Conservation (phyloP, 2,329 filamentous ascomycete species). For the Akanthomyces dipterigenus region DNA sequence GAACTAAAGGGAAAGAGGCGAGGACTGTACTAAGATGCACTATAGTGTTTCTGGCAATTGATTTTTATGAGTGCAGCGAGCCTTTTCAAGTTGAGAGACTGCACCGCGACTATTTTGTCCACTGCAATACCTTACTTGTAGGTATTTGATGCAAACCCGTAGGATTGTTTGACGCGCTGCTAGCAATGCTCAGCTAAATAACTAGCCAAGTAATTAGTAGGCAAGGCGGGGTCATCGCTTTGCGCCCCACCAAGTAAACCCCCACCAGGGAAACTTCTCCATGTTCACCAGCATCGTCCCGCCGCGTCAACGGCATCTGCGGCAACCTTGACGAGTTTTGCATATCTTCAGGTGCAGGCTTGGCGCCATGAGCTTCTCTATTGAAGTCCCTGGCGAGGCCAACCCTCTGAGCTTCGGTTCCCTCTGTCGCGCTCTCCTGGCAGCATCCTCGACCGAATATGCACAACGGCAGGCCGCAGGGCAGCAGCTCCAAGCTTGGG, state of each 20-base stretch:
- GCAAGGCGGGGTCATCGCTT: neutral
- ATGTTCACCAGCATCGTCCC: slow-evolving; percentile 5
- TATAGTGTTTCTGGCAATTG: too few species aligned
- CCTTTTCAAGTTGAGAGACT: too few species aligned
- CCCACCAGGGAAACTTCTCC: slow-evolving; percentile 10
- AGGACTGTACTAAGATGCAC: too few species aligned
- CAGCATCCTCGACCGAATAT: slow-evolving; percentile 56
- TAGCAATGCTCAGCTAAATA: neutral
- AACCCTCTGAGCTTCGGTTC: slow-evolving; percentile 59
- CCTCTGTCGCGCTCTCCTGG: slow-evolving; percentile 57
- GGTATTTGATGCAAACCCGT: too few species aligned
- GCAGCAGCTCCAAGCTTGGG: slow-evolving; percentile 59
- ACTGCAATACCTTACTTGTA: too few species aligned
- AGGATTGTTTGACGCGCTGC: too few species aligned
- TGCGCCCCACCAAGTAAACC: neutral
- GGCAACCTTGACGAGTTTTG: neutral
- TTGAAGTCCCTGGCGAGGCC: slow-evolving; percentile 78
- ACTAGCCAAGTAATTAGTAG: neutral
- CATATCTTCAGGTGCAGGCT: neutral
- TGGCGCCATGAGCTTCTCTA: slow-evolving; percentile 56
- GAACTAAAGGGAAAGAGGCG: neutral
- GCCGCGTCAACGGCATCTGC: neutral
- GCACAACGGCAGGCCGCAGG: slow-evolving; percentile 59
- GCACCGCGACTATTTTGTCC: too few species aligned
- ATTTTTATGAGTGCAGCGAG: too few species aligned